Evolutionary conservation across 441 rosid genomes (phyloP).

Genomic region (Isatis lusitanica): DNA sequence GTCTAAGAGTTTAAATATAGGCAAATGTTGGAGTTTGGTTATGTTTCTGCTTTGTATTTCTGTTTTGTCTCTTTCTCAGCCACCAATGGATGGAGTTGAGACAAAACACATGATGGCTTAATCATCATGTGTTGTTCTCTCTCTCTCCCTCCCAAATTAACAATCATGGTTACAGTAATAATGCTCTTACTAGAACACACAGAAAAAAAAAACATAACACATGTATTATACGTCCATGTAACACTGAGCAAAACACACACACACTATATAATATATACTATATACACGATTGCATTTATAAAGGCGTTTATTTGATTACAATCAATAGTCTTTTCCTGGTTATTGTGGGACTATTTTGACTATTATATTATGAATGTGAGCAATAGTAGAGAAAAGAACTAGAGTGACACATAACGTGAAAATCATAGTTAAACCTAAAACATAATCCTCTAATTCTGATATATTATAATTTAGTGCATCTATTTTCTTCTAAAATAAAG

Average conservation of each 20-base stretch:
- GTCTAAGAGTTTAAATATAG: background rate
- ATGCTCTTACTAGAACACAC: background rate
- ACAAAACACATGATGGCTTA: constrained; percentile 30
- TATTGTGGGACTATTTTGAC: background rate
- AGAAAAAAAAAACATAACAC: background rate
- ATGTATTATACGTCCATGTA: background rate
- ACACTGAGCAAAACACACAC: background rate
- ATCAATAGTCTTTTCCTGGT: background rate
- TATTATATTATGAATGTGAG: background rate
- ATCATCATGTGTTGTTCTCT: constrained; percentile 14
- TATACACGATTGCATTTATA: background rate
- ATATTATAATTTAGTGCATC: background rate
- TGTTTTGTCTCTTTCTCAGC: constrained; percentile 34
- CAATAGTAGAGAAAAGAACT: background rate
- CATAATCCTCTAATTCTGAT: background rate
- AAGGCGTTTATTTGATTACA: background rate
- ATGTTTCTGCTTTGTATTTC: constrained; percentile 16
- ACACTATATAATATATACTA: background rate
- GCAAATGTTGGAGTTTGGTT: background rate
- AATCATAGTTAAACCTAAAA: background rate
- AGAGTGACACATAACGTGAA: background rate
- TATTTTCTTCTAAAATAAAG: background rate
- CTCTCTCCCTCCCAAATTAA: background rate
- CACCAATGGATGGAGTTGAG: constrained; percentile 19
- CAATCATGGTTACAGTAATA: too few relatives aligned